Conservation (phyloP, 2,329 filamentous ascomycete genomes). For the Pleomassaria siparia region DNA sequence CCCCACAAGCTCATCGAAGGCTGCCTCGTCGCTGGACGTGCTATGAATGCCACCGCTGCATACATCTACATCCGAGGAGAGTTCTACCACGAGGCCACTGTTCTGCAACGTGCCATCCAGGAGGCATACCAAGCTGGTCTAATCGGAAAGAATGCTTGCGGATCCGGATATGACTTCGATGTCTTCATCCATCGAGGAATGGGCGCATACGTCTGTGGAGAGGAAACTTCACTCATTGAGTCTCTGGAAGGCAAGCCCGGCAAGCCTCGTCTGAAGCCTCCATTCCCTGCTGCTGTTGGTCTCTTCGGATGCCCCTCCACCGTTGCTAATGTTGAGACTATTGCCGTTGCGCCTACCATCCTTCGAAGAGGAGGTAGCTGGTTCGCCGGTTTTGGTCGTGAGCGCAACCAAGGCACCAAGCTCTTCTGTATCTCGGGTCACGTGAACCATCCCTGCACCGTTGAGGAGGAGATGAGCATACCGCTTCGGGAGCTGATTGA, state of each 20-base stretch:
- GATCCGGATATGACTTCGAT: conserved; percentile 96
- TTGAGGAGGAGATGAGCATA: conserved; percentile 99
- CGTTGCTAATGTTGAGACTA: conserved; percentile 96
- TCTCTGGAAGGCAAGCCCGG: conserved; percentile 98
- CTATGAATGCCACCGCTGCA: conserved; percentile 97
- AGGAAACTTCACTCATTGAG: conserved; percentile 97
- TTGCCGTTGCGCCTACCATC: conserved; percentile 94
- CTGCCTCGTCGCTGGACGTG: conserved; percentile 90
- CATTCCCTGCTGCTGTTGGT: conserved; percentile 95
- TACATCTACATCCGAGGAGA: conserved; percentile 99
- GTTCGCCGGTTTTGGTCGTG: conserved; percentile 92
- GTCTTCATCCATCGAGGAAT: conserved; percentile 95
- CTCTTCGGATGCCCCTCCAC: conserved; percentile 98
- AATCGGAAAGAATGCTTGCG: conserved; percentile 98
- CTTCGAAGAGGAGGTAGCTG: conserved; percentile 87
- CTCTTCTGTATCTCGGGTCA: conserved; percentile 98
- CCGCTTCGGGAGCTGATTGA: conserved; percentile 94
- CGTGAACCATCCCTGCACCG: conserved; percentile 97
- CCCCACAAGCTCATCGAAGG: conserved; percentile 98
- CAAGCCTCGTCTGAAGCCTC: conserved; percentile 97
- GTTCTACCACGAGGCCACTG: conserved; percentile 92
- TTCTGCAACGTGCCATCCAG: conserved; percentile 93
- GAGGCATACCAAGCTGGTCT: conserved; percentile 93
- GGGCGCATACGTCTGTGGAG: conserved; percentile 96
- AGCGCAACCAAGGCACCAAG: conserved; percentile 96